Conservation (phyloP, 345 rosid species). For the Sonneratia alba region DNA sequence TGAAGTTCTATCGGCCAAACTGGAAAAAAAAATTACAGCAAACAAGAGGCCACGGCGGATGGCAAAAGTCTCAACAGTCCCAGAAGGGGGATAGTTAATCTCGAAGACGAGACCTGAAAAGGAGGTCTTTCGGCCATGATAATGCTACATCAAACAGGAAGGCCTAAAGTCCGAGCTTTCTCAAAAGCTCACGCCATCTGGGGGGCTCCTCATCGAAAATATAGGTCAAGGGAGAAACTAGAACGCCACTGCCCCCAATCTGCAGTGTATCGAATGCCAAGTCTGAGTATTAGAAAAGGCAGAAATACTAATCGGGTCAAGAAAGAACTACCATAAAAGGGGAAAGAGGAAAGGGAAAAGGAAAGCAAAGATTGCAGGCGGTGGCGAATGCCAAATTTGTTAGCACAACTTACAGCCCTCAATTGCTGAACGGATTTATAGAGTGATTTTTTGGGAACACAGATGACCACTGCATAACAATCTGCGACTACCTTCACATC, state of each 20-base stretch:
- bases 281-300: neutral
- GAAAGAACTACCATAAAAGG: neutral
- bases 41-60: too few species aligned
- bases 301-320: neutral
- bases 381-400: neutral
- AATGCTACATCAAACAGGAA: neutral
- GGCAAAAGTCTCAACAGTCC: too few species aligned
- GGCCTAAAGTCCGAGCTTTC: constrained; percentile 37
- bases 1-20: too few species aligned
- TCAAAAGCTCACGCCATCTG: constrained; percentile 75
- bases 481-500: constrained; percentile 51
- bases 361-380: too few species aligned
- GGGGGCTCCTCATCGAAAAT: constrained; percentile 93
- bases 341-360: neutral
- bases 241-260: constrained; percentile 87
- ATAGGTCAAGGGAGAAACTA: constrained; percentile 85
- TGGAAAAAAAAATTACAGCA: neutral
- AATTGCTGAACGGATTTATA: constrained; percentile 83
- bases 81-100: neutral
- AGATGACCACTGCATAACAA: constrained; percentile 76
- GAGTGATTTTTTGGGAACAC: constrained; percentile 70
- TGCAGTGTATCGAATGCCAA: constrained; percentile 13
- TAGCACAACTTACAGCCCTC: constrained; percentile 51
- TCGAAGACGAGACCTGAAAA: neutral
- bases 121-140: neutral